These are phyloP conservation scores for Russula sp. DNA, from an alignment of 768 basidiomycete species.

Conservation along the genomic window DNA sequence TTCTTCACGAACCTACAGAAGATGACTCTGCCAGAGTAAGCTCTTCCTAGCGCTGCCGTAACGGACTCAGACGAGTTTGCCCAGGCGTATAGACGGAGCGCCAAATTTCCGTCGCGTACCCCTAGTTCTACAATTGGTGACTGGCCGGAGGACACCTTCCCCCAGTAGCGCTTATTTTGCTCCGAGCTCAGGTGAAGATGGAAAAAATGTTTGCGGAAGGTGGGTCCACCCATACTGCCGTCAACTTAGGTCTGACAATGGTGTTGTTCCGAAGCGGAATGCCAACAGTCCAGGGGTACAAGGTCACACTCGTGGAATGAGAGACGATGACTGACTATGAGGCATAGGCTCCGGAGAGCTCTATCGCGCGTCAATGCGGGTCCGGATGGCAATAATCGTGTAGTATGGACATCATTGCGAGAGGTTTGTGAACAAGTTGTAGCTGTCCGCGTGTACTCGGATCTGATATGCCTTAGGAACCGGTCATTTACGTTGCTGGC, in stretches of 20 bases:
- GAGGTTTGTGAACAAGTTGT: slow-evolving; percentile 46
- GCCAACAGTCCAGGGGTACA: slow-evolving; percentile 86
- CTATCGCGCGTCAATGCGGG: slow-evolving; percentile 75
- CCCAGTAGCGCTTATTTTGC: slow-evolving; percentile 35
- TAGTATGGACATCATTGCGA: slow-evolving; percentile 93
- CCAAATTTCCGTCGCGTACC: slow-evolving; percentile 89
- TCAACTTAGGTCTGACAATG: not conserved
- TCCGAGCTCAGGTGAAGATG: slow-evolving; percentile 33
- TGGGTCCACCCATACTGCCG: slow-evolving; percentile 25
- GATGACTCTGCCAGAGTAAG: slow-evolving; percentile 91
- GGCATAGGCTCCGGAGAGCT: slow-evolving; percentile 64
- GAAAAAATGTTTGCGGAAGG: slow-evolving; percentile 76
- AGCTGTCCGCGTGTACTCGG: slow-evolving; percentile 2
- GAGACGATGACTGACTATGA: not conserved
- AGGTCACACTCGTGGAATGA: slow-evolving; percentile 9
- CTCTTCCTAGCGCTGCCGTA: slow-evolving; percentile 14
- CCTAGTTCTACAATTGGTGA: slow-evolving; percentile 42
- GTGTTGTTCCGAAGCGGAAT: slow-evolving; percentile 62
- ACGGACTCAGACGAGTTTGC: not conserved
- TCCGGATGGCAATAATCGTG: slow-evolving; percentile 64
- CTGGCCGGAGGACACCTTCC: slow-evolving; percentile 28
- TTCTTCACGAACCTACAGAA: slow-evolving; percentile 94
- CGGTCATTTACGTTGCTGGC: slow-evolving; percentile 85
- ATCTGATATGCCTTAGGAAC: slow-evolving; percentile 51
- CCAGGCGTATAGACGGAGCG: slow-evolving; percentile 82